phyloP scores from a whole-genome alignment of 2,329 filamentous ascomycete genomes.

The Emergomyces pasteurianus region DNA sequence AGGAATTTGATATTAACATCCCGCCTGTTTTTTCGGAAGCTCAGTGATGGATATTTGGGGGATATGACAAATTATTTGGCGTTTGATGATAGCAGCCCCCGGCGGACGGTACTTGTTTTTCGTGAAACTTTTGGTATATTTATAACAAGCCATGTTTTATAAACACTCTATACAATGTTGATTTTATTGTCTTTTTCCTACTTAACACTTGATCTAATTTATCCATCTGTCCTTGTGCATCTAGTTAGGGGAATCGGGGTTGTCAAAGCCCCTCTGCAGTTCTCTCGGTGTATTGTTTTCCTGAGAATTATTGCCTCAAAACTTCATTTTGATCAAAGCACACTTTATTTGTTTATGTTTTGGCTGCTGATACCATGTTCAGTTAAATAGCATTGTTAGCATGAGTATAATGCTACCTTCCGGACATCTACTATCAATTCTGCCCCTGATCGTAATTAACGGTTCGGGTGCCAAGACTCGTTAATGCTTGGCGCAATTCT shows the following conservation, averaged over 20 bases:
- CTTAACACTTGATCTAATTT: background rate
- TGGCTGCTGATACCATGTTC: background rate
- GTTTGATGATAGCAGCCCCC: background rate
- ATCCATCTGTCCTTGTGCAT: background rate
- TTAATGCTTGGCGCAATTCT: background rate
- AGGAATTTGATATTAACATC: constrained; percentile 40
- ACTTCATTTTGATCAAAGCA: no score
- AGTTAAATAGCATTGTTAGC: background rate
- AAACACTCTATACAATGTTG: background rate
- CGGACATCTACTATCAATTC: no score
- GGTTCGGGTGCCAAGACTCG: background rate
- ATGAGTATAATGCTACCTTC: no score
- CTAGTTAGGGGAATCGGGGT: background rate
- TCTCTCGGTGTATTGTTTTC: background rate
- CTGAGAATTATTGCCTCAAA: background rate
- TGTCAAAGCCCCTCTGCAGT: background rate
- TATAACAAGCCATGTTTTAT: background rate
- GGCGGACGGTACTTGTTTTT: background rate
- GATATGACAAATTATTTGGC: background rate
- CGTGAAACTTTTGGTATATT: background rate
- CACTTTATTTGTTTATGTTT: background rate
- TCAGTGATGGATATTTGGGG: background rate
- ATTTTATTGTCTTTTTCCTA: background rate
- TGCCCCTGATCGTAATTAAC: no score
- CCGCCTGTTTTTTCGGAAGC: constrained; percentile 17